Conservation (phyloP, 257 asterid genomes). For the Jacaranda copaia region DNA sequence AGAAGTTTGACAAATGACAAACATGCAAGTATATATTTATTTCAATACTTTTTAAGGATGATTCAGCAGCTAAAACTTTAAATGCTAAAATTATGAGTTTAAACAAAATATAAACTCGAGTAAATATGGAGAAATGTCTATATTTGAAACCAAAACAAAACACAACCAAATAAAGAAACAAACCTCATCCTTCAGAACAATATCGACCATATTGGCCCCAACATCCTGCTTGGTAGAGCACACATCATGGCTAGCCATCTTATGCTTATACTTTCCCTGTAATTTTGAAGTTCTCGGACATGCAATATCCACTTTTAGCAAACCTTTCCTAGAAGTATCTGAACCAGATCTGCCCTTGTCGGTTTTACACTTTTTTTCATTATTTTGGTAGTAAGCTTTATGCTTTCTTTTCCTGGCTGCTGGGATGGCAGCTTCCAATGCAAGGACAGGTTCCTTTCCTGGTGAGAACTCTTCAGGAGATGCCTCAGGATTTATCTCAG, state of each 20-base stretch:
- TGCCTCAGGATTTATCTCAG: conserved; percentile 45
- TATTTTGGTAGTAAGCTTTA: conserved; percentile 35
- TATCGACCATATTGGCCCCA: conserved; percentile 40
- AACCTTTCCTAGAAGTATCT: conserved; percentile 47
- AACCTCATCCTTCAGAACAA: conserved; percentile 69
- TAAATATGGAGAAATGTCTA: background rate
- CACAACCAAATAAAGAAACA: conserved; percentile 30
- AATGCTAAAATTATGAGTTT: background rate
- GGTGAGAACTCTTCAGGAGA: conserved; percentile 49
- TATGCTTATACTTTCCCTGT: conserved; percentile 48
- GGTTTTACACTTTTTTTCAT: conserved; percentile 53
- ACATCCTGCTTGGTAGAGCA: conserved; percentile 44
- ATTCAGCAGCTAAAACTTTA: conserved; percentile 11
- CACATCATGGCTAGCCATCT: conserved; percentile 42
- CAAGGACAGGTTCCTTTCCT: conserved; percentile 44
- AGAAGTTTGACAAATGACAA: conserved; percentile 13
- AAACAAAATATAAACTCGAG: conserved; percentile 26
- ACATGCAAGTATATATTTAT: background rate
- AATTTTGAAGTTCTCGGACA: conserved; percentile 54
- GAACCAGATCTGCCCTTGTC: conserved; percentile 52
- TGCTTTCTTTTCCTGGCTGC: conserved; percentile 60
- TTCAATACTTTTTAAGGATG: background rate
- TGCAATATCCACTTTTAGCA: conserved; percentile 33
- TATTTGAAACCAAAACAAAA: conserved; percentile 4
- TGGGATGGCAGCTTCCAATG: conserved; percentile 48